A percentile compares a stretch with the other conserved stretches of the same genome.
phyloP scores from a whole-genome alignment of 139 green algal species.

The Haematococcus sp. region DNA sequence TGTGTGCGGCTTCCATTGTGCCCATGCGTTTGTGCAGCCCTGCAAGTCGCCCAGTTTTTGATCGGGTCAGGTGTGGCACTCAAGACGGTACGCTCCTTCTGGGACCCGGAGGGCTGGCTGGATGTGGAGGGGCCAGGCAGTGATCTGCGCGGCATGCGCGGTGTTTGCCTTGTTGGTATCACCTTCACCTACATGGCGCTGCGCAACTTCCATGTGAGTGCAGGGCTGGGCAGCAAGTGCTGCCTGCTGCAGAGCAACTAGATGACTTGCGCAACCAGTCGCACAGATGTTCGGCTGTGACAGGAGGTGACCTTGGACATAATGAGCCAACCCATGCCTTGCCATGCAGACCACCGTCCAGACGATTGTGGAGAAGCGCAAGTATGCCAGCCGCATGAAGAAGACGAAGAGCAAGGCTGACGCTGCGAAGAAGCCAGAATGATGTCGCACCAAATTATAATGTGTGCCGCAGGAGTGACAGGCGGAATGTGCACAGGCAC shows the following conservation, averaged over 20 bases:
- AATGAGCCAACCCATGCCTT: not conserved
- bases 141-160: constrained; percentile 81
- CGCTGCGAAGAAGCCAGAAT: not conserved
- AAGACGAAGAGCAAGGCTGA: not conserved
- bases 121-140: constrained; percentile 65
- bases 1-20: too few species aligned
- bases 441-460: too few species aligned
- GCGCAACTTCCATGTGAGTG: constrained; percentile 62
- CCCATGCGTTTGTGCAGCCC: constrained; percentile 22
- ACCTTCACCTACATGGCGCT: constrained; percentile 72
- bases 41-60: constrained; percentile 62
- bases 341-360: not conserved
- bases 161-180: constrained; percentile 60
- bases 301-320: too few species aligned
- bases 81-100: constrained; percentile 48
- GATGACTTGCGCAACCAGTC: too few species aligned
- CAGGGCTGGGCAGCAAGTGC: too few species aligned
- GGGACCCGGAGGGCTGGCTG: constrained; percentile 74
- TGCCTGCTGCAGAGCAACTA: too few species aligned
- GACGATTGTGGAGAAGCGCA: not conserved
- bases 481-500: too few species aligned
- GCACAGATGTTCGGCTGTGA: too few species aligned
- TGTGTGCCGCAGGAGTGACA: too few species aligned
- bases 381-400: not conserved
- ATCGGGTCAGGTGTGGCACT: constrained; percentile 71